Base-by-base conservation (phyloP, 2,329 filamentous ascomycete species). In the Aspergillus luchuensis region DNA sequence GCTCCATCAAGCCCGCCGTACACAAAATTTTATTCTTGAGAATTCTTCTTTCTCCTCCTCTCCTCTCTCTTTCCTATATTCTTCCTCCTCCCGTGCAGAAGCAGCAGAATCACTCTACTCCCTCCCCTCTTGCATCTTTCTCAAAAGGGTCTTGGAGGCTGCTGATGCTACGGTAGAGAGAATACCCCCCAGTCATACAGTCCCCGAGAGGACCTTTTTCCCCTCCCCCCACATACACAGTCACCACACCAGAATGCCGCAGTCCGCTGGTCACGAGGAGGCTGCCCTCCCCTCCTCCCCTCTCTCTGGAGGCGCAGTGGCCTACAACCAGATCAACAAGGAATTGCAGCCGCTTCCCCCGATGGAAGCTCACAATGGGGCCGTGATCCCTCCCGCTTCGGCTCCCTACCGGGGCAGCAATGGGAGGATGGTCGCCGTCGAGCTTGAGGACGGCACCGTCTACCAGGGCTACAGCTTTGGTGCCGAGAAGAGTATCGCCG, bases 391-490 rank as follows among this genome's bases (percentile, higher is more conserved):
- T 51, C 88, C 89, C 51, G 87, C 89, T 65, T 84, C 87, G 66
- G 84, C 87, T 69, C 85, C 84, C 70, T 80, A 86, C 65, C 77
- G 82, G 66, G 81, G 75, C 62, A 73, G 72, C 56, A 69, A 70
- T 66, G 85, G 89, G 71, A 84, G 85, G 60, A 83, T 91, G 72
- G 85, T 96, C 81, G 90, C 90, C 76, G 89, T 99, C 68, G 94
- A 99, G 83, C 89, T 99, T 69, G 85, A 95, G 78, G 93, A 98
- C 83, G 92, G 93, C 79, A 87, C 89, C 60, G 86, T 92, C 74
- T 96, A 92, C 84, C 91, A 96, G 76, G 95, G 95, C 70, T 92
- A 91, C 83, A 97, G 92, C 85, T 99, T 99, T 76, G 95, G 95
- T 79, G 93, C 94, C 66, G 85, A 91, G 74, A 97, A 93, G 85